Evolutionary conservation across 2,329 filamentous ascomycete genomes (phyloP).

Genomic region (Diaporthe nobilis): DNA sequence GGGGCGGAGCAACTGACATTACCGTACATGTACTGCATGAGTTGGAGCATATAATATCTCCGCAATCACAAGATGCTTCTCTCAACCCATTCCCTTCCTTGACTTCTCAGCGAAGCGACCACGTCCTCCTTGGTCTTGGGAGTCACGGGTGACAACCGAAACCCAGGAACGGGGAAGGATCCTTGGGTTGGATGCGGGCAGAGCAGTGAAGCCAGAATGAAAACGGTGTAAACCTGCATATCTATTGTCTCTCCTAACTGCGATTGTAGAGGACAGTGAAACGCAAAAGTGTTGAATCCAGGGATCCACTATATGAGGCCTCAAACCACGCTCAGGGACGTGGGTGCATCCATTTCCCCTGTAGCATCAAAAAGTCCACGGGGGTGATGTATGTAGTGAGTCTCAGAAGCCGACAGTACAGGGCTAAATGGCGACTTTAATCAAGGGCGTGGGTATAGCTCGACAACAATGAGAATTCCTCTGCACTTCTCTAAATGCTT

Average conservation of each 20-base stretch:
- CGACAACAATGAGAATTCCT: no score
- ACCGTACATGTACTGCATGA: background rate
- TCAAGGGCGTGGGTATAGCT: background rate
- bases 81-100: background rate
- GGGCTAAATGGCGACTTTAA: no score
- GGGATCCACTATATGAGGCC: no score
- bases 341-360: no score
- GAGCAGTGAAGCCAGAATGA: no score
- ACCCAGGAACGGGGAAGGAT: background rate
- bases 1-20: background rate
- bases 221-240: no score
- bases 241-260: no score
- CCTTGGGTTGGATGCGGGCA: background rate
- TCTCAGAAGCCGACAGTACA: background rate
- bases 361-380: background rate
- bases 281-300: background rate
- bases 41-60: background rate
- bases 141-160: no score
- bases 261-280: background rate
- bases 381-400: no score
- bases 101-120: background rate
- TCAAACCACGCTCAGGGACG: no score
- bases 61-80: background rate
- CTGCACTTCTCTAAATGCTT: background rate
- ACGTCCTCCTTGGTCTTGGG: accelerated